These are phyloP conservation scores for Lycium ferocissimum DNA, from an alignment of 257 asterid genomes.

Conservation along the genomic window DNA sequence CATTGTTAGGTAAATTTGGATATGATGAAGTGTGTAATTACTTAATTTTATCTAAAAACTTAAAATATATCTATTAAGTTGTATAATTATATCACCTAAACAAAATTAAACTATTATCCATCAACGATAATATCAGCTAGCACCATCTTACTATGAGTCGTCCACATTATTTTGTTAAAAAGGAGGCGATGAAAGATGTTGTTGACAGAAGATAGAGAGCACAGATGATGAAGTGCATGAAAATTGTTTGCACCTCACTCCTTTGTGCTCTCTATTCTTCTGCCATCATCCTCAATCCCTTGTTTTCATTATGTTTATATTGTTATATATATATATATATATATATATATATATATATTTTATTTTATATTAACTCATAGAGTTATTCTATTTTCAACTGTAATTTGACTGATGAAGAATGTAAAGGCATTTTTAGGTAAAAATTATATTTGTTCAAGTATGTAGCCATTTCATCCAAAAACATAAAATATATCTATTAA, in stretches of 20 bases:
- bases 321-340: background rate
- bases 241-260: constrained; percentile 50
- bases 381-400: background rate
- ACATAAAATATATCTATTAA: too few species aligned
- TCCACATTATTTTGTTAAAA: background rate
- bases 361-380: background rate
- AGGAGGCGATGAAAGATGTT: background rate
- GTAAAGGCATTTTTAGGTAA: background rate
- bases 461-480: too few species aligned
- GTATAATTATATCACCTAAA: background rate
- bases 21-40: too few species aligned
- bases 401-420: too few species aligned
- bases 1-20: background rate
- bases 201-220: background rate
- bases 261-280: constrained; percentile 78
- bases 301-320: background rate
- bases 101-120: too few species aligned
- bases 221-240: background rate
- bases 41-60: too few species aligned
- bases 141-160: background rate
- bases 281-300: constrained; percentile 62
- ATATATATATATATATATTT: too few species aligned
- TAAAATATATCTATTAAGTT: too few species aligned
- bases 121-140: background rate
- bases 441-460: too few species aligned